These are phyloP conservation scores for Pichia eremophila DNA, from an alignment of 805 yeast species.

Conservation along the genomic window DNA sequence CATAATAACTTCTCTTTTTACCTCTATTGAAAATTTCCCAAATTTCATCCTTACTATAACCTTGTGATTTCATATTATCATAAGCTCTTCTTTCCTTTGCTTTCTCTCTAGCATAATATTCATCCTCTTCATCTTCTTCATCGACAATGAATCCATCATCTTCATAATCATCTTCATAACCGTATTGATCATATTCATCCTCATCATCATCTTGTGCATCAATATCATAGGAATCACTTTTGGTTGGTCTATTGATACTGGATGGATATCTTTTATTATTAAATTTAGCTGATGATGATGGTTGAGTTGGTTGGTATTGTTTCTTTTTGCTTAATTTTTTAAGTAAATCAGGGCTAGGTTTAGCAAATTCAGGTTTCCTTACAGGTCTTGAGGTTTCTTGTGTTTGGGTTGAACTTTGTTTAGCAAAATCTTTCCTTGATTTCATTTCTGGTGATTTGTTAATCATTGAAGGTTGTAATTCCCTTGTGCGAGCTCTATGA, in stretches of 20 bases:
- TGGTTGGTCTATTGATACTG: not conserved
- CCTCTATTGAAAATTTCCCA: constrained; percentile 79
- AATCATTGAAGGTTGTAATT: not conserved
- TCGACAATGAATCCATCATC: constrained; percentile 14
- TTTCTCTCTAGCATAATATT: constrained; percentile 32
- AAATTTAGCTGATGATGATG: not conserved
- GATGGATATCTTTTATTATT: not conserved
- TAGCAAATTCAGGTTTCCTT: constrained; percentile 29
- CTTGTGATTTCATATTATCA: constrained; percentile 20
- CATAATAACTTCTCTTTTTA: constrained; percentile 37
- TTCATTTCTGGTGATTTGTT: not conserved
- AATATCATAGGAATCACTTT: constrained; percentile 20
- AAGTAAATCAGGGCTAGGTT: constrained; percentile 48
- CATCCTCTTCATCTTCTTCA: constrained; percentile 33
- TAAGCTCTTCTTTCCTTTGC: constrained; percentile 15
- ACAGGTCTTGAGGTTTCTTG: not conserved
- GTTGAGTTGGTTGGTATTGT: not conserved
- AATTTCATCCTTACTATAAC: constrained; percentile 76
- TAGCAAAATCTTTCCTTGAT: too few relatives aligned
- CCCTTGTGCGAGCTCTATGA: constrained; percentile 8
- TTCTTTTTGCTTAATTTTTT: constrained; percentile 33
- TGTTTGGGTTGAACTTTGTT: too few relatives aligned
- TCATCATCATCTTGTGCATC: constrained; percentile 27
- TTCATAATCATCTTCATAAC: constrained; percentile 13
- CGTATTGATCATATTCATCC: constrained; percentile 28